Evolutionary conservation across 2,329 filamentous ascomycete genomes (phyloP).

Genomic region (Cladosporium sp.): DNA sequence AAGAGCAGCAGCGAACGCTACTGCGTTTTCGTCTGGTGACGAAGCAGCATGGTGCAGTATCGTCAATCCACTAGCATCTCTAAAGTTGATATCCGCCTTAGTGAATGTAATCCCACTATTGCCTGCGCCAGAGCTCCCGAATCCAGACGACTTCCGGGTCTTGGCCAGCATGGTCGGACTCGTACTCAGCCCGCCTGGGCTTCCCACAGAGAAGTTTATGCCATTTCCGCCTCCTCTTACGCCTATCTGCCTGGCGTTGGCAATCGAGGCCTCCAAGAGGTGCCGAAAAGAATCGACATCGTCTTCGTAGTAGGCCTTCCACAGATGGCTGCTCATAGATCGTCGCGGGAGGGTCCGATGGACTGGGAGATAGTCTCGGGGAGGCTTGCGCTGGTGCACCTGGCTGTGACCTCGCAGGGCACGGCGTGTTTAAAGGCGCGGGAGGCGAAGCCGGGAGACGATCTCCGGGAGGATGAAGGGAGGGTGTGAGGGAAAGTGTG

Average conservation of each 20-base stretch:
- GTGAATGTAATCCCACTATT: constrained; percentile 40
- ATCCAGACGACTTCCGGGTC: constrained; percentile 24
- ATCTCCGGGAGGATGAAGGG: neutral
- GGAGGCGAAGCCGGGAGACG: constrained; percentile 41
- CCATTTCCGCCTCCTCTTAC: constrained; percentile 34
- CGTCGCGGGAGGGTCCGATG: constrained; percentile 34
- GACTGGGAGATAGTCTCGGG: constrained; percentile 35
- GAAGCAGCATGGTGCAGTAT: constrained; percentile 79
- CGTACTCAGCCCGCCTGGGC: constrained; percentile 41
- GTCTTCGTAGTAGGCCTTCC: constrained; percentile 95
- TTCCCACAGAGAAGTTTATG: constrained; percentile 29
- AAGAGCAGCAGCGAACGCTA: constrained; percentile 70
- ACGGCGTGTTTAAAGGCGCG: constrained; percentile 88
- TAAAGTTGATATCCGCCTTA: constrained; percentile 71
- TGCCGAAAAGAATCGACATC: constrained; percentile 93
- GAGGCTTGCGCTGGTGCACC: constrained; percentile 60
- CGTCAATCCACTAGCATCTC: constrained; percentile 74
- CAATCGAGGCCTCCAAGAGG: constrained; percentile 68
- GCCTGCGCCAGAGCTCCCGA: neutral
- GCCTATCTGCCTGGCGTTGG: constrained; percentile 46
- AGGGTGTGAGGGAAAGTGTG: neutral
- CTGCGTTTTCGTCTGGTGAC: constrained; percentile 61
- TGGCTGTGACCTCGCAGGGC: constrained; percentile 84
- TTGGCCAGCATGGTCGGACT: constrained; percentile 39
- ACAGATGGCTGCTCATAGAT: constrained; percentile 89